Conservation (phyloP, 305 asterid species). For the Euphrasia arctica region DNA sequence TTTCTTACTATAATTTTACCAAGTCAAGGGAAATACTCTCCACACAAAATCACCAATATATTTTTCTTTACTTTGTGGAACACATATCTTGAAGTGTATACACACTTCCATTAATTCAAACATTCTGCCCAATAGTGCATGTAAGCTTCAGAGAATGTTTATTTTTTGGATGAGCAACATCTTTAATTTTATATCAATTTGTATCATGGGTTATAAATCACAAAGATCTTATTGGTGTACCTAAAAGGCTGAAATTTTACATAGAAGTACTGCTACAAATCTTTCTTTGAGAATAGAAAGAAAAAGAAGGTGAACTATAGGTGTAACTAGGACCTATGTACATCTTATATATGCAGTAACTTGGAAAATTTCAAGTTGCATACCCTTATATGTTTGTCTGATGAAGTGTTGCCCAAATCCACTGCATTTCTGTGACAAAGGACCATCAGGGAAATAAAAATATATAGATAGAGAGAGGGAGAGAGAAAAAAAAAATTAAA, state of each 20-base stretch:
- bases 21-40: slow-evolving; percentile 6
- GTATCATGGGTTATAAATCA: slow-evolving; percentile 8
- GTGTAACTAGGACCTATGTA: slow-evolving; percentile 12
- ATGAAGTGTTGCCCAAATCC: slow-evolving; percentile 38
- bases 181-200: background rate
- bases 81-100: slow-evolving; percentile 1
- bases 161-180: slow-evolving; percentile 11
- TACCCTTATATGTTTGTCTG: slow-evolving; percentile 33
- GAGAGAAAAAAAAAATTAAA: slow-evolving; percentile 24
- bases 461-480: too few species aligned
- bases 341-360: slow-evolving; percentile 9
- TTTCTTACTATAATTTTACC: slow-evolving; percentile 8
- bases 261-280: slow-evolving; percentile 10
- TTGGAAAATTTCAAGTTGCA: slow-evolving; percentile 22
- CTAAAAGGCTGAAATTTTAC: slow-evolving; percentile 3
- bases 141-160: slow-evolving; percentile 10
- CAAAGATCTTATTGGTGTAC: slow-evolving; percentile 5
- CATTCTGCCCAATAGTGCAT: slow-evolving; percentile 1
- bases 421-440: slow-evolving; percentile 39
- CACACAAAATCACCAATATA: slow-evolving; percentile 5
- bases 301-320: slow-evolving; percentile 6
- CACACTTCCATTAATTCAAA: slow-evolving; percentile 1
- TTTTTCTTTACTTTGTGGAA: background rate
- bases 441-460: slow-evolving; percentile 24
- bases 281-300: background rate